A percentile compares a stretch with the other conserved stretches of the same genome.
Evolutionary conservation across 106 monocot genomes (phyloP).

Genomic region (Amphibolis antarctica): DNA sequence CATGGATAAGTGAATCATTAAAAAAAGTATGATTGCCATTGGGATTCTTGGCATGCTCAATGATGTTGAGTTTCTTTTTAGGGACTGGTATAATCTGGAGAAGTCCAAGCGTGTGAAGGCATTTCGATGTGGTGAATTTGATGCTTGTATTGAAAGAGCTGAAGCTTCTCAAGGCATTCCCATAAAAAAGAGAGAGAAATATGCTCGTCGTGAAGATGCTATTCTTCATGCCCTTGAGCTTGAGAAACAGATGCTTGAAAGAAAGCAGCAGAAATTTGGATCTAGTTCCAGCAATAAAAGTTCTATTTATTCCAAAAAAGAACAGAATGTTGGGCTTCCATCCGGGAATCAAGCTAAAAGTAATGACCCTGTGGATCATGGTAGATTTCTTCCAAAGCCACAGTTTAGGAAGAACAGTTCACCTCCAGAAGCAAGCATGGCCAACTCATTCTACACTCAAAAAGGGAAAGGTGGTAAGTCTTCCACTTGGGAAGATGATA

Average conservation of each 20-base stretch:
- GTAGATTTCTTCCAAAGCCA: slow-evolving; percentile 23
- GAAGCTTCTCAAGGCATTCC: slow-evolving; percentile 70
- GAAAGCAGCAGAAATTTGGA: slow-evolving; percentile 22
- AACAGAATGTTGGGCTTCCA: slow-evolving; percentile 7
- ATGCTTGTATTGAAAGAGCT: slow-evolving; percentile 92
- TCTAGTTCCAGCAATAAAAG: slow-evolving; percentile 20
- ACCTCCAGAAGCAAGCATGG: slow-evolving; percentile 13
- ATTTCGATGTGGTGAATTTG: slow-evolving; percentile 97
- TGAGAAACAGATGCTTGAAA: slow-evolving; percentile 49
- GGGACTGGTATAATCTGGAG: slow-evolving; percentile 98
- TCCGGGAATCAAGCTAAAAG: slow-evolving; percentile 18
- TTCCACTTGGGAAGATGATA: slow-evolving; percentile 25
- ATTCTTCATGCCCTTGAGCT: slow-evolving; percentile 99
- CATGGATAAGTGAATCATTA: not conserved
- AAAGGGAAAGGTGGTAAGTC: slow-evolving; percentile 25
- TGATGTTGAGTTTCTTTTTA: slow-evolving; percentile 8
- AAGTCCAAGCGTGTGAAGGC: slow-evolving; percentile 95
- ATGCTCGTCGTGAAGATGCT: slow-evolving; percentile 94
- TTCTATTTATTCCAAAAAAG: slow-evolving; percentile 20
- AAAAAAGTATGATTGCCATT: not conserved
- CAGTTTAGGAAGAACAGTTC: slow-evolving; percentile 4
- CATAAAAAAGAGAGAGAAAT: slow-evolving; percentile 92
- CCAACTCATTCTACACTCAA: slow-evolving; percentile 8
- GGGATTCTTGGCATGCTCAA: not conserved
- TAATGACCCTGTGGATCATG: slow-evolving; percentile 19